Conservation (phyloP, 805 yeast species). For the Pichia exigua region DNA sequence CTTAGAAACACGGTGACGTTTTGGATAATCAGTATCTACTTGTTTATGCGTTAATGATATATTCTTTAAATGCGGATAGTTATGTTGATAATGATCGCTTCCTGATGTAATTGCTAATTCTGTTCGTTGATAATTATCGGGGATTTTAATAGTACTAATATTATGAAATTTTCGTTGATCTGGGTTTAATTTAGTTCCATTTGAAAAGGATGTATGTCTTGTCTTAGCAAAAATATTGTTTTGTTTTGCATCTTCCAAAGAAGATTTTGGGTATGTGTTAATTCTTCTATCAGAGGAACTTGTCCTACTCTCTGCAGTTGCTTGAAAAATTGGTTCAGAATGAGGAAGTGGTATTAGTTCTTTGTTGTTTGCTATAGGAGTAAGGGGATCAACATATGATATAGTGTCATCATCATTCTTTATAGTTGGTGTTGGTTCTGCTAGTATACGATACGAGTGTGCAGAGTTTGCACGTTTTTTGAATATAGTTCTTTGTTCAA, state of each 20-base stretch:
- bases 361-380: background rate
- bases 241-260: background rate
- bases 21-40: background rate
- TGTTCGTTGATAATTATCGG: slow-evolving; percentile 21
- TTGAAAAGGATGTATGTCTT: slow-evolving; percentile 5
- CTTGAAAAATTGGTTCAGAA: background rate
- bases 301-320: background rate
- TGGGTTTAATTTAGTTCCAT: slow-evolving; percentile 16
- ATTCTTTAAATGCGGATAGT: slow-evolving; percentile 2
- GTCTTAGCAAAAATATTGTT: background rate
- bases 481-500: background rate
- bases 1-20: slow-evolving; percentile 16
- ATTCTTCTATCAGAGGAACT: background rate
- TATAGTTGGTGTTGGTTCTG: background rate
- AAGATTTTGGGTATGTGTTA: slow-evolving; percentile 3
- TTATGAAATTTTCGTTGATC: slow-evolving; percentile 22
- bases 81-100: background rate
- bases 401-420: background rate
- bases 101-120: slow-evolving; percentile 9
- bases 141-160: slow-evolving; percentile 23
- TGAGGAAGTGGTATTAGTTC: background rate
- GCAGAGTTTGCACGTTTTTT: background rate
- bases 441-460: slow-evolving; percentile 4
- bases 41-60: background rate
- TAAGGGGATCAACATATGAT: slow-evolving; percentile 6